phyloP scores from a whole-genome alignment of 345 rosid species.

The Viola odorata region DNA sequence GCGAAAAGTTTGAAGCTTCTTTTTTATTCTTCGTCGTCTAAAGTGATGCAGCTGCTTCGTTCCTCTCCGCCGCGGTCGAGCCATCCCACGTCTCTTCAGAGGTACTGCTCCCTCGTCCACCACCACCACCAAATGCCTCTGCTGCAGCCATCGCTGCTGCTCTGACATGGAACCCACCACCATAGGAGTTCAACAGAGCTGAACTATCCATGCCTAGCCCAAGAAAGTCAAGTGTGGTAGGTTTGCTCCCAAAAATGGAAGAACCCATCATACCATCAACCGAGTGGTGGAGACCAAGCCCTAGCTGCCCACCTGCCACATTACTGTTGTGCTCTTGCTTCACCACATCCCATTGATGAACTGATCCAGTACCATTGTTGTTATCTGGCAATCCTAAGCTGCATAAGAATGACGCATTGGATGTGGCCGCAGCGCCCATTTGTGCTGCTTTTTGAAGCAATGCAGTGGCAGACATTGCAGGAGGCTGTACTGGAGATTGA shows the following conservation, averaged over 20 bases:
- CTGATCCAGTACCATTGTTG: background rate
- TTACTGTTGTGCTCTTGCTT: conserved; percentile 23
- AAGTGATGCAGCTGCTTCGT: conserved; percentile 18
- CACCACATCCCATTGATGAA: conserved; percentile 16
- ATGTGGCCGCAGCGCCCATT: conserved; percentile 70
- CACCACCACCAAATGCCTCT: conserved; percentile 27
- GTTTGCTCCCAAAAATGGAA: conserved; percentile 40
- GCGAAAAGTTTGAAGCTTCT: background rate
- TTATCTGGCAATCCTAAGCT: conserved; percentile 43
- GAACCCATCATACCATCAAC: conserved; percentile 33
- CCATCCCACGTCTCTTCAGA: conserved; percentile 40
- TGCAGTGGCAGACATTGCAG: conserved; percentile 93
- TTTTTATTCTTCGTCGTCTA: background rate
- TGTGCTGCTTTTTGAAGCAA: conserved; percentile 94
- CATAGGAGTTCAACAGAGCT: conserved; percentile 44
- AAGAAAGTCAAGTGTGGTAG: conserved; percentile 59
- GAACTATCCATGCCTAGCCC: conserved; percentile 55
- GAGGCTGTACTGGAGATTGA: conserved; percentile 34
- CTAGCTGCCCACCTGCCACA: conserved; percentile 28
- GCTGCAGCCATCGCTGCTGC: conserved; percentile 17
- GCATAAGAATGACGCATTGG: conserved; percentile 41
- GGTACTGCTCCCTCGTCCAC: conserved; percentile 15
- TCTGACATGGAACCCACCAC: conserved; percentile 33
- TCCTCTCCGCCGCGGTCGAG: conserved; percentile 27
- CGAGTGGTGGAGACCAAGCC: conserved; percentile 32